Evolutionary conservation across 1,284 basidiomycete species (phyloP).

Genomic region (Rhodotorula glutinis): DNA sequence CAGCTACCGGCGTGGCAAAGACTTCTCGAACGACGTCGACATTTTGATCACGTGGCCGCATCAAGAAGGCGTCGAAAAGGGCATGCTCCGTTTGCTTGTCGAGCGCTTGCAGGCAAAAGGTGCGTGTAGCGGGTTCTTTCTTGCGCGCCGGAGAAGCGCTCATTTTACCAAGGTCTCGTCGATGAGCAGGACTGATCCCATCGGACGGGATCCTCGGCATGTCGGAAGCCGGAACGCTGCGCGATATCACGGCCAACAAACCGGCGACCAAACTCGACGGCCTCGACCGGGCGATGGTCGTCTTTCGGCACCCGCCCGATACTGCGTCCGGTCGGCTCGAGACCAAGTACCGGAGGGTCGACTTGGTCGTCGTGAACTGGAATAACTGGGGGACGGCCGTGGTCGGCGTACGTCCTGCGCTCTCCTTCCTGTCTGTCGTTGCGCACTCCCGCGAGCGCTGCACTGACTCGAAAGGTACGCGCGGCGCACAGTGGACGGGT

Average conservation of each 20-base stretch:
- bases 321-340: slow-evolving; percentile 38
- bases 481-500: slow-evolving; percentile 58
- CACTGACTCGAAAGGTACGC: neutral
- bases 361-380: slow-evolving; percentile 67
- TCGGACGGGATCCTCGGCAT: slow-evolving; percentile 16
- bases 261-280: slow-evolving; percentile 24
- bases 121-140: neutral
- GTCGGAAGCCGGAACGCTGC: slow-evolving; percentile 13
- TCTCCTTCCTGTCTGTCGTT: neutral
- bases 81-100: slow-evolving; percentile 16
- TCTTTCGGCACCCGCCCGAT: slow-evolving; percentile 51
- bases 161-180: neutral
- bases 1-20: slow-evolving; percentile 74
- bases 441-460: neutral
- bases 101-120: slow-evolving; percentile 24
- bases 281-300: slow-evolving; percentile 32
- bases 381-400: slow-evolving; percentile 72
- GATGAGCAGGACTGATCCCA: slow-evolving; percentile 26
- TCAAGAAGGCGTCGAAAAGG: slow-evolving; percentile 29
- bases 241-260: slow-evolving; percentile 13
- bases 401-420: slow-evolving; percentile 64
- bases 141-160: slow-evolving; percentile 45
- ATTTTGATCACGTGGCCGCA: slow-evolving; percentile 57
- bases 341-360: slow-evolving; percentile 57
- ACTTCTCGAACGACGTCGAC: slow-evolving; percentile 68